Conservation (phyloP, 2,329 filamentous ascomycete genomes). For the Tolypocladium guangdongense region DNA sequence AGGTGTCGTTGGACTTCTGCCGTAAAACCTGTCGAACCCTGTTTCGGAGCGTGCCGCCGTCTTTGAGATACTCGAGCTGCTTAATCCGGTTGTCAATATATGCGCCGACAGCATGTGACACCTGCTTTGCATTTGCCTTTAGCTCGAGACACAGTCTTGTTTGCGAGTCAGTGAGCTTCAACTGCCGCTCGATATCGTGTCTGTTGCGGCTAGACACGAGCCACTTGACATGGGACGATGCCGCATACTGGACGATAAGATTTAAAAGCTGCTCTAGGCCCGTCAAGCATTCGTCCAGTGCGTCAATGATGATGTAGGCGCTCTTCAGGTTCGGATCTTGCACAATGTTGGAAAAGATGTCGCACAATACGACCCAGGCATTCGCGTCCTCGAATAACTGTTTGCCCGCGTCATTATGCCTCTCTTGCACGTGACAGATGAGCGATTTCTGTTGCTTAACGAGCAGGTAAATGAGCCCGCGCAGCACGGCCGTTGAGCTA, state of each 20-base stretch:
- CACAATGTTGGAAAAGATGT: conserved; percentile 28
- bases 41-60: not conserved
- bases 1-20: conserved; percentile 23
- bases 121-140: conserved; percentile 15
- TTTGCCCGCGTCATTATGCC: conserved; percentile 21
- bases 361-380: conserved; percentile 21
- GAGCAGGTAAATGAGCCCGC: conserved; percentile 31
- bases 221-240: conserved; percentile 23
- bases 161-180: conserved; percentile 10
- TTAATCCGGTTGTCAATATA: conserved; percentile 23
- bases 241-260: conserved; percentile 16
- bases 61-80: conserved; percentile 9
- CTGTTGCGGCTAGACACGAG: conserved; percentile 32
- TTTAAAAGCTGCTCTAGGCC: conserved; percentile 21
- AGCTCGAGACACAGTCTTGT: conserved; percentile 22
- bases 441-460: conserved; percentile 20
- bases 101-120: conserved; percentile 19
- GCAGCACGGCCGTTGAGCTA: conserved; percentile 26
- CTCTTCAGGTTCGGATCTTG: conserved; percentile 17
- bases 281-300: conserved; percentile 31
- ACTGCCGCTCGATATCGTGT: conserved; percentile 20
- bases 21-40: conserved; percentile 8
- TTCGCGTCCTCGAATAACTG: conserved; percentile 28
- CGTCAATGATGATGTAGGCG: conserved; percentile 30
- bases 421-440: conserved; percentile 18